Evolutionary conservation across 441 rosid genomes (phyloP).

Genomic region (Populus hybrid): DNA sequence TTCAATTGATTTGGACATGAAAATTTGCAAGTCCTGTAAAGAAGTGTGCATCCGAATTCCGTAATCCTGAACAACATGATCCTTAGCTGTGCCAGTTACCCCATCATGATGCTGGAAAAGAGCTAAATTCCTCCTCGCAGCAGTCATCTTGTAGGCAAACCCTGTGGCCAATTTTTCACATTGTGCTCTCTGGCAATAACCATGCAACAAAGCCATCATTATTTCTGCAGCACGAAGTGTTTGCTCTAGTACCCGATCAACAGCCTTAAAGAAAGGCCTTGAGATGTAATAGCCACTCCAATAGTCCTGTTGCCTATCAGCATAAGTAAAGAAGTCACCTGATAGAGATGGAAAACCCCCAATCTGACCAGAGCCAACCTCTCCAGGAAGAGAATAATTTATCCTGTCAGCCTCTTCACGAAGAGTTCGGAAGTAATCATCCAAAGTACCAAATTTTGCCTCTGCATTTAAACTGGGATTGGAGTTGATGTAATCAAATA

Average conservation of each 20-base stretch:
- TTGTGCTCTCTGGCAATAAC: slow-evolving; percentile 80
- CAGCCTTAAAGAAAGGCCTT: slow-evolving; percentile 97
- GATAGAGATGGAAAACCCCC: slow-evolving; percentile 93
- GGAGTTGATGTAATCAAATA: slow-evolving; percentile 91
- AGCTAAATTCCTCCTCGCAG: slow-evolving; percentile 95
- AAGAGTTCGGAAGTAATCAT: slow-evolving; percentile 78
- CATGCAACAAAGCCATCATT: slow-evolving; percentile 80
- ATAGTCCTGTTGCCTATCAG: slow-evolving; percentile 89
- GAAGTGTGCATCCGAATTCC: slow-evolving; percentile 93
- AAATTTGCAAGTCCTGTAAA: slow-evolving; percentile 82
- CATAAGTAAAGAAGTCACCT: slow-evolving; percentile 96
- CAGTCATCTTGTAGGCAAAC: slow-evolving; percentile 82
- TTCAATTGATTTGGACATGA: slow-evolving; percentile 95
- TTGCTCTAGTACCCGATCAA: slow-evolving; percentile 90
- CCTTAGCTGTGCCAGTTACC: slow-evolving; percentile 93
- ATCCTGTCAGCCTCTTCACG: slow-evolving; percentile 82
- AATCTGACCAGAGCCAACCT: slow-evolving; percentile 71
- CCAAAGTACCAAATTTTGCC: slow-evolving; percentile 87
- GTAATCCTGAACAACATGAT: slow-evolving; percentile 91
- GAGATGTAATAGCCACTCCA: slow-evolving; percentile 99
- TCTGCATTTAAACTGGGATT: slow-evolving; percentile 80
- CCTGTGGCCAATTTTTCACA: slow-evolving; percentile 80
- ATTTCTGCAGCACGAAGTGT: slow-evolving; percentile 90
- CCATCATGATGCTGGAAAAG: slow-evolving; percentile 99
- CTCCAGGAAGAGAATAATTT: slow-evolving; percentile 76